These are phyloP conservation scores for Dothideomycetes sp. DNA, from an alignment of 2,329 filamentous ascomycete species.

Conservation along the genomic window DNA sequence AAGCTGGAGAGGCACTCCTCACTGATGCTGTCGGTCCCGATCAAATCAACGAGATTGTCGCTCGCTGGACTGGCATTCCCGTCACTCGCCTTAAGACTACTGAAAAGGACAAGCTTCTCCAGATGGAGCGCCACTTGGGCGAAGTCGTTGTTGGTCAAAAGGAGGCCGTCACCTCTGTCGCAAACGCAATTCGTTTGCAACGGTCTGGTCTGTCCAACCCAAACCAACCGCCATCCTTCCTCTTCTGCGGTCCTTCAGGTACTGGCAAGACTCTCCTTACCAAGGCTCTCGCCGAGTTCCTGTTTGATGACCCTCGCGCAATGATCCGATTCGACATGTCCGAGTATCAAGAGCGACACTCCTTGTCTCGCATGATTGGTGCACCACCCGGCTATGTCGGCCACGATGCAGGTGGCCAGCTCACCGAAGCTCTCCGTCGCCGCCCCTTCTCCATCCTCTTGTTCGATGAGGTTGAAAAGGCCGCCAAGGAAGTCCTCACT, in stretches of 20 bases:
- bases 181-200: constrained; percentile 91
- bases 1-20: constrained; percentile 58
- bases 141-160: constrained; percentile 87
- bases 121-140: constrained; percentile 83
- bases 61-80: constrained; percentile 95
- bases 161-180: constrained; percentile 85
- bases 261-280: constrained; percentile 96
- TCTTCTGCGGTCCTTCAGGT: constrained; percentile 97
- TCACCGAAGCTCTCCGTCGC: constrained; percentile 87
- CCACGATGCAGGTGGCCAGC: constrained; percentile 88
- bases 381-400: constrained; percentile 95
- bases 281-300: constrained; percentile 92
- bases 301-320: constrained; percentile 91
- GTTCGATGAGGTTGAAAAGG: constrained; percentile 98
- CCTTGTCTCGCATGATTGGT: constrained; percentile 93
- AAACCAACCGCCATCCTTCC: constrained; percentile 93
- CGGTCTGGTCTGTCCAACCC: constrained; percentile 90
- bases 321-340: constrained; percentile 99
- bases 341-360: constrained; percentile 95
- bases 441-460: constrained; percentile 95
- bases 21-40: constrained; percentile 92
- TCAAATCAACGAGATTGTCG: constrained; percentile 98
- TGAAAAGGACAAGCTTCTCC: constrained; percentile 95
- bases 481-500: constrained; percentile 92
- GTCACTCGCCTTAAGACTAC: constrained; percentile 88